Evolutionary conservation across 306 rosid species (phyloP).

Genomic region (Medicago arabica): DNA sequence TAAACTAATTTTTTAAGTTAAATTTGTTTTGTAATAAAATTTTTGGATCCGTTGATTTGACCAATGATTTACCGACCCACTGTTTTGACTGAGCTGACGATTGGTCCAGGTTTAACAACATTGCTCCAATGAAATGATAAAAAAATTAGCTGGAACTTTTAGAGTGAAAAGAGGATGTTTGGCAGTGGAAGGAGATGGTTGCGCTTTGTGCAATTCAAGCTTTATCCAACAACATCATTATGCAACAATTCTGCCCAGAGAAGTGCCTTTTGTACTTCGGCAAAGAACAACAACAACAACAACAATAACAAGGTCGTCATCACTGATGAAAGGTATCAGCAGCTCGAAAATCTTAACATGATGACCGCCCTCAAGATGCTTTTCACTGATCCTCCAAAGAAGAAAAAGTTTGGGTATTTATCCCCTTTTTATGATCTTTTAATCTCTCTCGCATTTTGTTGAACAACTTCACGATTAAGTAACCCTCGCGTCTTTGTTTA

Average conservation of each 20-base stretch:
- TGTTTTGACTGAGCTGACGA: background rate
- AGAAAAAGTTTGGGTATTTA: conserved; percentile 77
- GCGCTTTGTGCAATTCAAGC: conserved; percentile 49
- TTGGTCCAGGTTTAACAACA: conserved; percentile 2
- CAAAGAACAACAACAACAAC: background rate
- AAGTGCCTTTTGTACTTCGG: conserved; percentile 31
- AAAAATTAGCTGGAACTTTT: background rate
- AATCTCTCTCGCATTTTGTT: conserved; percentile 47
- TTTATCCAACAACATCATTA: conserved; percentile 35
- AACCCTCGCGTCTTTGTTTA: conserved; percentile 1
- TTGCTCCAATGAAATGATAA: conserved; percentile 1
- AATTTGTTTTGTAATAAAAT: background rate
- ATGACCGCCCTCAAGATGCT: conserved; percentile 78
- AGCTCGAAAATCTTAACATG: conserved; percentile 77
- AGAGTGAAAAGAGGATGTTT: conserved; percentile 46
- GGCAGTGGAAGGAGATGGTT: conserved; percentile 53
- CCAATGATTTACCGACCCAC: conserved; percentile 4
- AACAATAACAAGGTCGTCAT: background rate
- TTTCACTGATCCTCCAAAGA: conserved; percentile 67
- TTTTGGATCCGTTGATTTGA: background rate
- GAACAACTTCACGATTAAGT: conserved; percentile 34
- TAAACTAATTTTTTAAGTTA: background rate
- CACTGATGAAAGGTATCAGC: conserved; percentile 55
- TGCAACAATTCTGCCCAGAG: conserved; percentile 38
- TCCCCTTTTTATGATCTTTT: background rate